phyloP scores from a whole-genome alignment of 2,329 filamentous ascomycete species.

The Fusarium nodosum region DNA sequence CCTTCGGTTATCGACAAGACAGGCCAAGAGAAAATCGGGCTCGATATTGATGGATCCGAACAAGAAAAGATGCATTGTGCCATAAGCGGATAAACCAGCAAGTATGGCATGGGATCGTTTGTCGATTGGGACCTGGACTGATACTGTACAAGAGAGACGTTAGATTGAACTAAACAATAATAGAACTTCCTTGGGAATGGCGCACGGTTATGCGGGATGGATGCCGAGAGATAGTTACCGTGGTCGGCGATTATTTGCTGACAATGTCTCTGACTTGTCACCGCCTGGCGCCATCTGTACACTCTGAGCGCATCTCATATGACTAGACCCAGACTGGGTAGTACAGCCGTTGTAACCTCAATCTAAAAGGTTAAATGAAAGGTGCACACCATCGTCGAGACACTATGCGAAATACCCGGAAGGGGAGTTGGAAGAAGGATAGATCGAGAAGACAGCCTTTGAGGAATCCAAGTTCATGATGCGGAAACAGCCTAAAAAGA shows the following conservation, averaged over 20 bases:
- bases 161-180: conserved; percentile 1
- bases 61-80: background rate
- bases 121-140: background rate
- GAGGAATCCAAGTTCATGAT: background rate
- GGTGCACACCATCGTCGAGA: conserved; percentile 12
- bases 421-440: conserved; percentile 1
- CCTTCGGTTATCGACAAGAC: conserved; percentile 31
- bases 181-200: conserved; percentile 13
- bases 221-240: conserved; percentile 30
- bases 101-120: background rate
- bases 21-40: conserved; percentile 12
- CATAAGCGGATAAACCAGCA: conserved; percentile 8
- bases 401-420: conserved; percentile 13
- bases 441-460: background rate
- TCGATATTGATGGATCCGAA: background rate
- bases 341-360: conserved; percentile 18
- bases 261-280: background rate
- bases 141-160: background rate
- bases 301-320: conserved; percentile 6
- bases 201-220: conserved; percentile 43
- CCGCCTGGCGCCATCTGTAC: conserved; percentile 4
- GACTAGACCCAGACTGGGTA: conserved; percentile 4
- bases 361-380: conserved; percentile 21
- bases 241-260: conserved; percentile 28
- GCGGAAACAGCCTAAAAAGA: conserved; percentile 17